phyloP scores from a whole-genome alignment of 2,329 filamentous ascomycete species.

The Fusarium sulawesiense region DNA sequence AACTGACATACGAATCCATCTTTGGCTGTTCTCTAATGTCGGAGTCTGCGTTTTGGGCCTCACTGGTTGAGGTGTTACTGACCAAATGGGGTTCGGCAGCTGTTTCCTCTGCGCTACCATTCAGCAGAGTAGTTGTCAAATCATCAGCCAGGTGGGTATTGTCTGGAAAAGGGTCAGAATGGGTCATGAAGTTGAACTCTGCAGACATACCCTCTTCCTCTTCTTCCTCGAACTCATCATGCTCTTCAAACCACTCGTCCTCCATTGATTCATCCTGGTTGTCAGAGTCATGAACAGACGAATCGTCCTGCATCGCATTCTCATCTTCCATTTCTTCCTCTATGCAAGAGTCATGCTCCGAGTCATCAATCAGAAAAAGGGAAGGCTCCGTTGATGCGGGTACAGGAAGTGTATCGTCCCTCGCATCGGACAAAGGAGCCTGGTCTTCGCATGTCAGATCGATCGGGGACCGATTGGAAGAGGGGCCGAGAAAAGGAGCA shows the following conservation, averaged over 20 bases:
- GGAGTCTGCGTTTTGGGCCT: neutral
- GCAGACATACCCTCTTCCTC: slow-evolving; percentile 28
- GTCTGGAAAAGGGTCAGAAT: slow-evolving; percentile 32
- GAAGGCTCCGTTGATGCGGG: neutral
- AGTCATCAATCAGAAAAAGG: neutral
- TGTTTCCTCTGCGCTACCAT: neutral
- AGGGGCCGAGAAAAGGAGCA: slow-evolving; percentile 5
- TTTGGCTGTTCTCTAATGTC: neutral
- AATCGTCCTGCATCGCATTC: neutral
- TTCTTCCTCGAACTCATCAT: slow-evolving; percentile 37
- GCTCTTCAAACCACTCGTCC: slow-evolving; percentile 36
- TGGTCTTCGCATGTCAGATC: slow-evolving; percentile 41
- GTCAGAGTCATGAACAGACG: neutral
- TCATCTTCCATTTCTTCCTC: neutral
- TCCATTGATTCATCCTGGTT: slow-evolving; percentile 4
- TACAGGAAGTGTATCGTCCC: slow-evolving; percentile 13
- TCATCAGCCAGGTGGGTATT: neutral
- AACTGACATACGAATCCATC: neutral
- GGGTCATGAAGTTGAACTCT: neutral
- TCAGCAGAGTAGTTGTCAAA: neutral
- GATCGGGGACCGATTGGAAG: slow-evolving; percentile 26
- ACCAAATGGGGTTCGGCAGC: neutral
- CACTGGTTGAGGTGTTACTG: neutral
- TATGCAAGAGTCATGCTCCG: neutral
- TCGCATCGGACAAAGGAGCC: slow-evolving; percentile 28